Base-by-base conservation (phyloP, 306 rosid species). In the Macrotyloma uniflorum region DNA sequence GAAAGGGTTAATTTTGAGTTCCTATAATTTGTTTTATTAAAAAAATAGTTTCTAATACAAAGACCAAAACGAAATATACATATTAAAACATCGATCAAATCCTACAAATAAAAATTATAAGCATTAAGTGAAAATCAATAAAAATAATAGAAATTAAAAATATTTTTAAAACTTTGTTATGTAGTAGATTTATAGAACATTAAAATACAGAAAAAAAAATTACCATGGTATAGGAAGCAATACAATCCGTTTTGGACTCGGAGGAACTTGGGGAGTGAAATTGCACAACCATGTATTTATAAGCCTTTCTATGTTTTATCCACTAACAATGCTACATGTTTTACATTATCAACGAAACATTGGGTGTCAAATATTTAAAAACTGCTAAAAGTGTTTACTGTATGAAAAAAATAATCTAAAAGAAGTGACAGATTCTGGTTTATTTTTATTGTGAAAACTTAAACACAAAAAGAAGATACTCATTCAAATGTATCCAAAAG, bases 201-300 rank as follows among this genome's bases (percentile, higher is more conserved):
- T 26, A 26, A 26, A 26, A 26, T 26, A 26, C 28, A 26, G 28
- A 26, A n/a, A n/a, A n/a, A n/a, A n/a, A n/a, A n/a, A n/a, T n/a
- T n/a, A n/a, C n/a, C n/a, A n/a, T n/a, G 28, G 28, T 26, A 2
- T 26, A 24, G 26, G 61, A 63, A 76, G 28, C 26, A 42, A 47
- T 5, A 38, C 63, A 63, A 36, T 76, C 24, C 18, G 24, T 75
- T 75, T 28, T 16, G 58, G 78, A 42, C 12, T 45, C 10, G 33
- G 70, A 74, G 47, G 79, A 58, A 30, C 42, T 28, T 28, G n/a
- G 22, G 46, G 24, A 33, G 50, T 12, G 51, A 72, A 35, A 53
- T 54, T 72, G 36, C 51, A 53, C 22, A 53, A n/a, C 10, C 1
- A 4, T 6, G 45, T 35, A 19, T 72, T 20, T 14, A 24, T 15